These are phyloP conservation scores for Tetracentron sinense DNA, from an alignment of 164 flowering plant genomes.

Conservation along the genomic window DNA sequence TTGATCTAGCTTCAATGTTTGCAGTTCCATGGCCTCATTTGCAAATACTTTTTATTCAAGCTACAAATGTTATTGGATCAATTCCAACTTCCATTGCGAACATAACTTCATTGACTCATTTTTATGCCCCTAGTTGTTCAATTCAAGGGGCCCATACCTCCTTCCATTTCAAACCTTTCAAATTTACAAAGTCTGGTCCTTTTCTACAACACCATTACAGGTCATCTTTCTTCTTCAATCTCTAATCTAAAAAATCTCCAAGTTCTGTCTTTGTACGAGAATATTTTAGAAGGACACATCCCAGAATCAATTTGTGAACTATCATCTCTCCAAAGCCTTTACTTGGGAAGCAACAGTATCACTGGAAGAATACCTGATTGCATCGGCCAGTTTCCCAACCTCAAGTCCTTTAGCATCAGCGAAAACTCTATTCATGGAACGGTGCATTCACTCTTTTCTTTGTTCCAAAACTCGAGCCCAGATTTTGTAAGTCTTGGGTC, in stretches of 20 bases:
- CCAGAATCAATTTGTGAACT: constrained; percentile 20
- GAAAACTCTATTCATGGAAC: constrained; percentile 16
- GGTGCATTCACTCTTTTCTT: constrained; percentile 2
- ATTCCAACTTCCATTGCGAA: constrained; percentile 11
- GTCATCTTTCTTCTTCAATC: constrained; percentile 15
- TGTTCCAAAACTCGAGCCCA: constrained; percentile 7
- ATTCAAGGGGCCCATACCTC: constrained; percentile 25
- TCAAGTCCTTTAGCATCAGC: background rate
- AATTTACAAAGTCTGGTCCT: constrained; percentile 14
- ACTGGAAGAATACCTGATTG: constrained; percentile 19
- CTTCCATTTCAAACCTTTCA: constrained; percentile 20
- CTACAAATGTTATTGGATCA: constrained; percentile 3
- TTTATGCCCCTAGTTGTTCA: background rate
- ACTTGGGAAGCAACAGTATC: constrained; percentile 8
- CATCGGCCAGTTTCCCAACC: constrained; percentile 13
- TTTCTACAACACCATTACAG: constrained; percentile 17
- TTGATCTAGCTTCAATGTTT: constrained; percentile 13
- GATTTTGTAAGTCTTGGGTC: background rate
- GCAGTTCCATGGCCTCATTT: constrained; percentile 2
- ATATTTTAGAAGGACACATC: constrained; percentile 16
- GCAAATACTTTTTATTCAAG: background rate
- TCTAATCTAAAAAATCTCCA: constrained; percentile 15
- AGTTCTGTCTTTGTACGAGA: background rate
- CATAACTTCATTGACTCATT: constrained; percentile 5
- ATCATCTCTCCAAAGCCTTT: constrained; percentile 6